These are phyloP conservation scores for Yarrowia osloensis DNA, from an alignment of 805 yeast species.

Conservation along the genomic window DNA sequence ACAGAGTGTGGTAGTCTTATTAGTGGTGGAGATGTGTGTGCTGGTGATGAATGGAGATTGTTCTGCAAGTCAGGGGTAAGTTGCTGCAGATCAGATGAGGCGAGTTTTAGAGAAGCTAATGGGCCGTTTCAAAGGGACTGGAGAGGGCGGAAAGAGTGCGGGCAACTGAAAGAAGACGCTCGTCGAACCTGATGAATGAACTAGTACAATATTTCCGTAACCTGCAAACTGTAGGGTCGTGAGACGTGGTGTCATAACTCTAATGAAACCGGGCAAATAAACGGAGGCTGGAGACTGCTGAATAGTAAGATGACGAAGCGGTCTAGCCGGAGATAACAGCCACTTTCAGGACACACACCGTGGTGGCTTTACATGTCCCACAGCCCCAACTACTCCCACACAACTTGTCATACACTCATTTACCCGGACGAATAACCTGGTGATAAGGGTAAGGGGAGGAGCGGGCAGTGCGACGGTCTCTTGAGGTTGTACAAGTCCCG, in stretches of 20 bases:
- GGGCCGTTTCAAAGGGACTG: no score
- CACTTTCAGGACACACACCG: no score
- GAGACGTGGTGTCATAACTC: slow-evolving; percentile 14
- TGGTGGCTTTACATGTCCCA: no score
- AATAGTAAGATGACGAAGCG: background rate
- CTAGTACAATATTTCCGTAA: no score
- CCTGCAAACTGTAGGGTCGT: background rate
- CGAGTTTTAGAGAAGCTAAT: no score
- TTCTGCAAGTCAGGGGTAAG: background rate
- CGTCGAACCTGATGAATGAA: no score
- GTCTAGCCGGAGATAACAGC: background rate
- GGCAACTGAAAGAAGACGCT: no score
- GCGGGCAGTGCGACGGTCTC: background rate
- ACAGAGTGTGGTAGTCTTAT: background rate
- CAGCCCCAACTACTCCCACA: background rate
- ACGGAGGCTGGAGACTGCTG: background rate
- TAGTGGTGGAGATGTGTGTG: background rate
- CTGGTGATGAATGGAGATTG: no score
- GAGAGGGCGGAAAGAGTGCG: no score
- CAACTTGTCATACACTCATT: background rate
- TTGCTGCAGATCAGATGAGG: background rate
- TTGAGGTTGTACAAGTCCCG: background rate
- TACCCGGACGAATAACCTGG: slow-evolving; percentile 17
- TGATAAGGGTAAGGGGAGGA: slow-evolving; percentile 23
- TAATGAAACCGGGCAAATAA: background rate